Evolutionary conservation across 2,329 filamentous ascomycete species (phyloP).

Genomic region (Sclerotiophoma versabilis): DNA sequence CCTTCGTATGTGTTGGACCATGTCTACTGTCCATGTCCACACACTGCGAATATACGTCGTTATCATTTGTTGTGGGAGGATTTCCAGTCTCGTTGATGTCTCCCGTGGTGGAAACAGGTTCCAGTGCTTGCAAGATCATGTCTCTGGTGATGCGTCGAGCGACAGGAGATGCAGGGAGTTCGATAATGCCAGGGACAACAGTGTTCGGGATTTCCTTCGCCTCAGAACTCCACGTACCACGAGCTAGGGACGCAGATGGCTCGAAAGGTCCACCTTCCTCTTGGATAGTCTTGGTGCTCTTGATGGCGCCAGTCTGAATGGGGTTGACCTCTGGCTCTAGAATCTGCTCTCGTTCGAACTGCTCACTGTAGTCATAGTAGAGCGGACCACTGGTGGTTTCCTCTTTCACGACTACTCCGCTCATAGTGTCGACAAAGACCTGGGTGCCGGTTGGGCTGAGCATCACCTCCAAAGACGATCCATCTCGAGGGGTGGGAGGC

Average conservation of each 20-base stretch:
- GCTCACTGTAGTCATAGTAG: slow-evolving; percentile 50
- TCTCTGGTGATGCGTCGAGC: slow-evolving; percentile 43
- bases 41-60: slow-evolving; percentile 1
- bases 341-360: slow-evolving; percentile 40
- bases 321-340: slow-evolving; percentile 23
- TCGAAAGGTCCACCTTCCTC: slow-evolving; percentile 43
- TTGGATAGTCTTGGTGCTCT: slow-evolving; percentile 52
- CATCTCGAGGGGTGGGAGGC: slow-evolving; percentile 53
- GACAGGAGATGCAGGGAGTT: slow-evolving; percentile 45
- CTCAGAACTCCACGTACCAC: neutral
- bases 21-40: neutral
- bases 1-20: neutral
- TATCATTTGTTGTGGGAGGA: neutral
- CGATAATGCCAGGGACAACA: slow-evolving; percentile 19
- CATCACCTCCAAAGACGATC: slow-evolving; percentile 44
- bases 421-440: slow-evolving; percentile 39
- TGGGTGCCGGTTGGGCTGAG: slow-evolving; percentile 25
- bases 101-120: slow-evolving; percentile 34
- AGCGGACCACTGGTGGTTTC: slow-evolving; percentile 20
- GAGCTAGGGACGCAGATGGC: slow-evolving; percentile 1
- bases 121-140: slow-evolving; percentile 37
- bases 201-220: neutral
- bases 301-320: slow-evolving; percentile 50
- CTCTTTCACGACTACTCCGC: slow-evolving; percentile 35
- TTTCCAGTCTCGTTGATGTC: slow-evolving; percentile 26